phyloP scores from a whole-genome alignment of 148 eudicot species.

The Polygonum maritimum region DNA sequence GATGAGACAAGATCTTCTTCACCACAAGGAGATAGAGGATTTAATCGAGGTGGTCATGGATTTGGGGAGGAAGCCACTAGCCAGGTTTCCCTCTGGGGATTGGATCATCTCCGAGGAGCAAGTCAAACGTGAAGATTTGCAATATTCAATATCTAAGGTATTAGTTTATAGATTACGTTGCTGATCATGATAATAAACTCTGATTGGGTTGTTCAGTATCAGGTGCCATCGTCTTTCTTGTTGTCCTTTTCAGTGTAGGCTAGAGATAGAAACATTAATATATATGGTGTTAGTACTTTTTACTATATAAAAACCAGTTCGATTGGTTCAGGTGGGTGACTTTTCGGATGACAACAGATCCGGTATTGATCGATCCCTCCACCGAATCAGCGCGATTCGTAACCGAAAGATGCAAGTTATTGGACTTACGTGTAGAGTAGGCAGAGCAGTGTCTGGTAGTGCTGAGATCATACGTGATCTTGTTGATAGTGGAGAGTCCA shows the following conservation, averaged over 20 bases:
- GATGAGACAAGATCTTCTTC: constrained; percentile 54
- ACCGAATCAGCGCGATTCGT: constrained; percentile 95
- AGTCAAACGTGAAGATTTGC: constrained; percentile 69
- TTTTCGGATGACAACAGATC: constrained; percentile 98
- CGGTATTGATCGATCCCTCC: constrained; percentile 85
- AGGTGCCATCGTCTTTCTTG: background rate
- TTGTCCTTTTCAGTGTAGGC: background rate
- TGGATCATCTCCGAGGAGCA: constrained; percentile 73
- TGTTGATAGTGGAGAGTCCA: constrained; percentile 85
- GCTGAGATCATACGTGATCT: constrained; percentile 88
- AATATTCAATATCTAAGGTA: constrained; percentile 83
- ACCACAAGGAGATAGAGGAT: constrained; percentile 52
- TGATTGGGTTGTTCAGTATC: background rate
- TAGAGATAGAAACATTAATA: background rate
- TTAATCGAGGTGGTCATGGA: constrained; percentile 92
- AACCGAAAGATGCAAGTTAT: constrained; percentile 88
- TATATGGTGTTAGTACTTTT: background rate
- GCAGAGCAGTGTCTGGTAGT: constrained; percentile 95
- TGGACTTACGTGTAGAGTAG: constrained; percentile 97
- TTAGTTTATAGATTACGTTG: background rate
- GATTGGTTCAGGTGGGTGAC: constrained; percentile 79
- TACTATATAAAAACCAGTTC: constrained; percentile 16
- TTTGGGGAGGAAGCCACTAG: constrained; percentile 88
- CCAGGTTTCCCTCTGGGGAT: constrained; percentile 93
- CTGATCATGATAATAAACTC: background rate